A percentile compares a stretch with the other conserved stretches of the same genome.
Evolutionary conservation across 169 alveolate genomes (phyloP).

Genomic region (Theileria orientalis): DNA sequence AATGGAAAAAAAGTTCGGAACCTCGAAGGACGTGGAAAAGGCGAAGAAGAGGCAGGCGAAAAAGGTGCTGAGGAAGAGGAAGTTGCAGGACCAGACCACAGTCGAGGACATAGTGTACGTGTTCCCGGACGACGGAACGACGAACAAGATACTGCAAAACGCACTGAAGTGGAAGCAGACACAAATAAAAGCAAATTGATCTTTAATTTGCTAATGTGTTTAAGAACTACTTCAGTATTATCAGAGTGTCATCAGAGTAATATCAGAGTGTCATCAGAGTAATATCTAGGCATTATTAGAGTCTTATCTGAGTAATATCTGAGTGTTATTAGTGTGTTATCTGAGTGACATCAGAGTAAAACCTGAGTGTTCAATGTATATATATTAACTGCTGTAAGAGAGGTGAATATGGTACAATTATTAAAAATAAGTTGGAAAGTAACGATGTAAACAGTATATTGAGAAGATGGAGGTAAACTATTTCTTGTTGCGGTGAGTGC

Average conservation of each 20-base stretch:
- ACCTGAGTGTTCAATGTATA: too few species aligned
- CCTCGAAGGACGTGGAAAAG: constrained; percentile 57
- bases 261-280: not conserved
- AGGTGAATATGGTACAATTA: too few species aligned
- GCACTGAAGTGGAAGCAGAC: constrained; percentile 55
- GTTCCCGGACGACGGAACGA: constrained; percentile 76
- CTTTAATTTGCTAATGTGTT: not conserved
- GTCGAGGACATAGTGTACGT: constrained; percentile 72
- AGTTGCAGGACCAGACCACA: constrained; percentile 64
- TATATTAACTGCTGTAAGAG: too few species aligned
- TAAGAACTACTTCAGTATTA: not conserved
- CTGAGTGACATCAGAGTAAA: too few species aligned
- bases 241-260: not conserved
- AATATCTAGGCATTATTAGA: too few species aligned
- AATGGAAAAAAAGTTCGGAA: constrained; percentile 68
- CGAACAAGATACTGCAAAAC: constrained; percentile 61
- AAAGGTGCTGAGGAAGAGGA: constrained; percentile 71
- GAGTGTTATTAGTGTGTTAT: too few species aligned
- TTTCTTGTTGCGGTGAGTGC: constrained; percentile 51
- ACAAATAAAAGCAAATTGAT: not conserved
- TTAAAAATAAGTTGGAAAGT: too few species aligned
- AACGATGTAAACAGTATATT: too few species aligned
- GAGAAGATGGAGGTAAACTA: too few species aligned
- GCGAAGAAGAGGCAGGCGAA: constrained; percentile 67
- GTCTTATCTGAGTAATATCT: too few species aligned